Percentiles rank a stretch among this genome's conserved stretches.
Conservation (phyloP, 2,329 filamentous ascomycete species). For the Botryotinia globosa region DNA sequence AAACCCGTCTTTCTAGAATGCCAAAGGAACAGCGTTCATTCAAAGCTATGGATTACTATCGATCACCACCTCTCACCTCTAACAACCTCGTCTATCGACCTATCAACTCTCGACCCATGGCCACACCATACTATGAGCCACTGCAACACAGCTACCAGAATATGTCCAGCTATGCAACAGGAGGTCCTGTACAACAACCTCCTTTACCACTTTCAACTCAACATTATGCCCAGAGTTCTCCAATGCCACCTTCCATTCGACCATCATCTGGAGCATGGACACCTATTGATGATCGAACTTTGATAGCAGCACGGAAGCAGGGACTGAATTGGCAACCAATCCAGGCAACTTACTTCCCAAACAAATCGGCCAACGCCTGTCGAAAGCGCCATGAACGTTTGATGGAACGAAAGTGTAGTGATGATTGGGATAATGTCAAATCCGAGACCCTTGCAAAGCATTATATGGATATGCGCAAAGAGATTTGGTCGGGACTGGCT, state of each 20-base stretch:
- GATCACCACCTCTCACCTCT: constrained; percentile 18
- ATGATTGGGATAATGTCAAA: constrained; percentile 73
- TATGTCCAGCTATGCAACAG: constrained; percentile 20
- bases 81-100: constrained; percentile 16
- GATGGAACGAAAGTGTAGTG: constrained; percentile 60
- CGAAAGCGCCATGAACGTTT: constrained; percentile 85
- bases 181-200: constrained; percentile 25
- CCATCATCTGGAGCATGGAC: constrained; percentile 69
- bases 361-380: constrained; percentile 69
- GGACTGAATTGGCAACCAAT: constrained; percentile 84
- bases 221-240: constrained; percentile 10
- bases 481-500: constrained; percentile 78
- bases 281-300: constrained; percentile 67
- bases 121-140: constrained; percentile 19
- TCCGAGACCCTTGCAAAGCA: constrained; percentile 71
- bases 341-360: constrained; percentile 70
- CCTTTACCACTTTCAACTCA: constrained; percentile 20
- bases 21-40: constrained; percentile 14
- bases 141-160: constrained; percentile 20
- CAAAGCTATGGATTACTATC: constrained; percentile 20
- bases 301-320: constrained; percentile 68
- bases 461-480: constrained; percentile 75
- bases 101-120: constrained; percentile 1
- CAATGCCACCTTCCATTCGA: constrained; percentile 39
- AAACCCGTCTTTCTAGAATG: constrained; percentile 10